Evolutionary conservation across 805 yeast genomes (phyloP), one percentile per base, ranked within the genome.

Genomic region (Wickerhamomyces mucosus): DNA sequence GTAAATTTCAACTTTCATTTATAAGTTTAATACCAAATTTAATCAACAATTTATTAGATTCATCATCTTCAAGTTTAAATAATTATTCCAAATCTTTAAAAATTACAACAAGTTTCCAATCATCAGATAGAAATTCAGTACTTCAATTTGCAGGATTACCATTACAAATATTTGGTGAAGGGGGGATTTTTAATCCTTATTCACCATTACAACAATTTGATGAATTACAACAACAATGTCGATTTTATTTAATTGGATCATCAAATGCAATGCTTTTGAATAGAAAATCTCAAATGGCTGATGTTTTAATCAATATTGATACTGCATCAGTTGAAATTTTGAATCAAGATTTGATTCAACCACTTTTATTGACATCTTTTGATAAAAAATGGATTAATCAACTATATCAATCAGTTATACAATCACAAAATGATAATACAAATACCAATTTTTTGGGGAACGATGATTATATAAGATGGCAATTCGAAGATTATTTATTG

Each of bases 201-300:
- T 67, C 88, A n/a, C 94, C 97, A 0, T 60, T 92, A 34, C 98
- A 89, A 53, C 97, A 89, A 50, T 60, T 89, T 34, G 81, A 80
- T 32, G 86, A 81, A 43, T 61, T 92, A 32, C 63, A 61, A 20
- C 65, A 69, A 15, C 69, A 88, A 0, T 23, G 26, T 23, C 59
- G 67, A 21, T 75, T 75, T 50, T 92, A 74, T 42, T 59, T 83
- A 49, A 69, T 84, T 29, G 98, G 98, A 1, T 78, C 94, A 26
- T 86, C 96, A 5, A 92, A 92, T 56, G 75, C 88, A 25, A 60
- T 92, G 24, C 61, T 92, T 26, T 58, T 81, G 28, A 78, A 77
- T 45, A 84, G 77, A 39, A 73, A 73, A 35, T 48, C 59, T 1
- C 69, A 65, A 31, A 55, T 72, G 33, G 75, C 84, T 26, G 96